A percentile compares a stretch with the other conserved stretches of the same genome.
These are phyloP conservation scores for Tarenaya hassleriana DNA, from an alignment of 345 rosid genomes.

Conservation along the genomic window DNA sequence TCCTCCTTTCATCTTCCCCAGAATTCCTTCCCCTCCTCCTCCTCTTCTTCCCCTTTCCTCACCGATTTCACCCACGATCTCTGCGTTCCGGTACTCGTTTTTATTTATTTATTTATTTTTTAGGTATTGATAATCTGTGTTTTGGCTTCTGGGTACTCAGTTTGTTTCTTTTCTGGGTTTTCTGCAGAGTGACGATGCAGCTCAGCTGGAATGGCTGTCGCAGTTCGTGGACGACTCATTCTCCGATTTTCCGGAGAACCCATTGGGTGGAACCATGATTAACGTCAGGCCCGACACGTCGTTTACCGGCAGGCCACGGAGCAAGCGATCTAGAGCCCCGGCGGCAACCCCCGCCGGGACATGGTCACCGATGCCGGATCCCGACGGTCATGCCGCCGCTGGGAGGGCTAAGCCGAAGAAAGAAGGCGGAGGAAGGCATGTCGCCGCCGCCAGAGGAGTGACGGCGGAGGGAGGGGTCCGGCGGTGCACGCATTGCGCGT, in stretches of 20 bases:
- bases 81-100: conserved; percentile 45
- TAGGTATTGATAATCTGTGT: background rate
- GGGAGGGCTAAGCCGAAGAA: conserved; percentile 27
- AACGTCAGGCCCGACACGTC: conserved; percentile 34
- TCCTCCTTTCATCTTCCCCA: conserved; percentile 21
- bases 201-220: conserved; percentile 84
- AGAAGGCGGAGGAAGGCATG: conserved; percentile 12
- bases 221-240: conserved; percentile 69
- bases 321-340: conserved; percentile 41
- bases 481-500: conserved; percentile 52
- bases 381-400: conserved; percentile 23
- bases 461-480: conserved; percentile 23
- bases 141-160: background rate
- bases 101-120: background rate
- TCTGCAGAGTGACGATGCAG: conserved; percentile 68
- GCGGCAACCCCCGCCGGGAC: conserved; percentile 17
- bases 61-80: conserved; percentile 53
- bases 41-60: conserved; percentile 27
- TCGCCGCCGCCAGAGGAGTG: background rate
- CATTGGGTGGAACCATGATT: conserved; percentile 26
- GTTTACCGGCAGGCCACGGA: conserved; percentile 37
- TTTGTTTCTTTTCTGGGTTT: background rate
- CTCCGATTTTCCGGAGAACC: conserved; percentile 43
- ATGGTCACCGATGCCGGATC: conserved; percentile 32
- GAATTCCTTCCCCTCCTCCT: conserved; percentile 36